Conservation (phyloP, 2,329 filamentous ascomycete genomes). For the Aspergillus bombycis region DNA sequence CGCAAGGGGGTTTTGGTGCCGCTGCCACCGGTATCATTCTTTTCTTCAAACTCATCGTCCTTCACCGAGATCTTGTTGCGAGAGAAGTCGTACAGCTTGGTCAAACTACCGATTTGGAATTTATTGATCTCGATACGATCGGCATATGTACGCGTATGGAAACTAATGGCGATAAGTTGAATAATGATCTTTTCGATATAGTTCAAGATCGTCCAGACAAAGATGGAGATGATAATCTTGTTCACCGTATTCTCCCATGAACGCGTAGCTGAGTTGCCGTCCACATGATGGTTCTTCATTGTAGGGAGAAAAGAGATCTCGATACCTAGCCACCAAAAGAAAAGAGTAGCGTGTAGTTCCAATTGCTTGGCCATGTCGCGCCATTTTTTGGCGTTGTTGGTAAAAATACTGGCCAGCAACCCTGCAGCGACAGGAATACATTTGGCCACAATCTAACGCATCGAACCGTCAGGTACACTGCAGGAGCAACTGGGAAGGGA, state of each 20-base stretch:
- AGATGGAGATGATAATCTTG: slow-evolving; percentile 84
- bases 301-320: slow-evolving; percentile 85
- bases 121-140: slow-evolving; percentile 92
- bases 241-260: slow-evolving; percentile 78
- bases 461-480: slow-evolving; percentile 1
- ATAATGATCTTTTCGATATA: slow-evolving; percentile 91
- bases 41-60: slow-evolving; percentile 73
- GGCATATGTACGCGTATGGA: slow-evolving; percentile 87
- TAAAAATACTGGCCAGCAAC: slow-evolving; percentile 71
- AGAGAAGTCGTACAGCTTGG: slow-evolving; percentile 67
- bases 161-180: slow-evolving; percentile 90
- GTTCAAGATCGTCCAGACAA: slow-evolving; percentile 78
- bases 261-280: slow-evolving; percentile 56
- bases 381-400: slow-evolving; percentile 92
- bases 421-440: slow-evolving; percentile 65
- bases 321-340: slow-evolving; percentile 89
- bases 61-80: slow-evolving; percentile 68
- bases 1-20: slow-evolving; percentile 75
- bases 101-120: slow-evolving; percentile 74
- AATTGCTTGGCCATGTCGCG: slow-evolving; percentile 82
- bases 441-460: slow-evolving; percentile 61
- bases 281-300: slow-evolving; percentile 66
- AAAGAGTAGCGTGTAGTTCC: slow-evolving; percentile 81
- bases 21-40: slow-evolving; percentile 50
- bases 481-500: background rate